Percentiles rank a stretch among this genome's conserved stretches.
phyloP scores from a whole-genome alignment of 1,139 yeast genomes.

The Kluyveromyces marxianus region DNA sequence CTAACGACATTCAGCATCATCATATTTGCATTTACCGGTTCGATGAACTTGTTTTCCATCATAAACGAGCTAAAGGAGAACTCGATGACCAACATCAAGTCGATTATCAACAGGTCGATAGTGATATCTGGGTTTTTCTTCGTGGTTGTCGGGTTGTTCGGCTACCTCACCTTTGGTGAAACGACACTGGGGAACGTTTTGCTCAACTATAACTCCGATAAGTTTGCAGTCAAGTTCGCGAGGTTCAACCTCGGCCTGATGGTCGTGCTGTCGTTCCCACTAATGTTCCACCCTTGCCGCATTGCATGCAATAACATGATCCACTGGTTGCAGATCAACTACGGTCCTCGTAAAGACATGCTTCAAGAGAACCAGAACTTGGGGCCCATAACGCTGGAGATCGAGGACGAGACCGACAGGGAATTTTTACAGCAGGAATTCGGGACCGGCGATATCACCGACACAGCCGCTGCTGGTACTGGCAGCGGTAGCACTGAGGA shows the following conservation, averaged over 20 bases:
- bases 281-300: conserved; percentile 89
- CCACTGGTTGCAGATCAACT: conserved; percentile 38
- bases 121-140: conserved; percentile 52
- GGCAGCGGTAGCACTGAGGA: neutral
- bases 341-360: neutral
- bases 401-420: conserved; percentile 18
- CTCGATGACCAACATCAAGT: conserved; percentile 41
- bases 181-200: conserved; percentile 75
- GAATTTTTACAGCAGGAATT: conserved; percentile 6
- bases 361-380: neutral
- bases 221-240: conserved; percentile 44
- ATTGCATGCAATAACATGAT: conserved; percentile 72
- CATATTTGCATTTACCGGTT: conserved; percentile 92
- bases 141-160: conserved; percentile 66
- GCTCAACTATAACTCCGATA: conserved; percentile 43
- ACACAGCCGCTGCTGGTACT: too few species aligned
- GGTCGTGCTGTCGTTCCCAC: conserved; percentile 83
- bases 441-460: neutral
- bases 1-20: conserved; percentile 83
- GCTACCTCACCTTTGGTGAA: conserved; percentile 82
- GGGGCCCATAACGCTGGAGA: conserved; percentile 15
- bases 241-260: conserved; percentile 69
- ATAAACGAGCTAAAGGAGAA: conserved; percentile 70
- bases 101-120: conserved; percentile 51
- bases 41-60: conserved; percentile 88